Evolutionary conservation across 805 yeast genomes (phyloP).

Genomic region (Spathaspora passalidarum): DNA sequence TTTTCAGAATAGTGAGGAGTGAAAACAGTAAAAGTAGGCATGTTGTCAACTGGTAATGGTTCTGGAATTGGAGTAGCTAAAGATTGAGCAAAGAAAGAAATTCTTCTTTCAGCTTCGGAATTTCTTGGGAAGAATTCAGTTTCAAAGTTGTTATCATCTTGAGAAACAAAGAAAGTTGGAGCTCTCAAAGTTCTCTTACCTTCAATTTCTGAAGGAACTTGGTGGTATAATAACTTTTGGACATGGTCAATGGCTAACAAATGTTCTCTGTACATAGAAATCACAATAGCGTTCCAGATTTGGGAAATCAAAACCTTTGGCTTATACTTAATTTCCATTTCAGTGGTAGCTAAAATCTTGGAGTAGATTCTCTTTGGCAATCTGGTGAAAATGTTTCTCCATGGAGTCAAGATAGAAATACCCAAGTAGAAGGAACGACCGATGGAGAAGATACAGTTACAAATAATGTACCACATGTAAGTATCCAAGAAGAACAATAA

Average conservation of each 20-base stretch:
- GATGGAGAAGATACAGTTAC: conserved; percentile 92
- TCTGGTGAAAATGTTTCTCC: conserved; percentile 98
- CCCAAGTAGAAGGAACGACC: conserved; percentile 98
- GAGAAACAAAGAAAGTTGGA: conserved; percentile 97
- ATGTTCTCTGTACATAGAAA: conserved; percentile 99
- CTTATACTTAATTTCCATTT: conserved; percentile 98
- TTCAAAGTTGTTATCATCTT: conserved; percentile 91
- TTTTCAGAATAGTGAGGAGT: conserved; percentile 87
- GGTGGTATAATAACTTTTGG: conserved; percentile 94
- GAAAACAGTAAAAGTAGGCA: conserved; percentile 97
- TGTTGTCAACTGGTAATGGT: conserved; percentile 98
- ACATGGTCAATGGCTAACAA: conserved; percentile 97
- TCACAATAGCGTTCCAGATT: conserved; percentile 98
- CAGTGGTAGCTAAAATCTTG: conserved; percentile 95
- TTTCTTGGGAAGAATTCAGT: conserved; percentile 96
- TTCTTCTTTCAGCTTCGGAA: conserved; percentile 99
- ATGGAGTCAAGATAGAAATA: conserved; percentile 97
- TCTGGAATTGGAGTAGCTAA: conserved; percentile 98
- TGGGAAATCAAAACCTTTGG: conserved; percentile 98
- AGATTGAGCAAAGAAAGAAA: conserved; percentile 98
- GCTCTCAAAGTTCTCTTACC: conserved; percentile 98
- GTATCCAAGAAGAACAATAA: conserved; percentile 97
- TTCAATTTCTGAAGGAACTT: conserved; percentile 96
- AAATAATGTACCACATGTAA: conserved; percentile 96
- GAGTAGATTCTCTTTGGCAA: conserved; percentile 98